A percentile compares a stretch with the other conserved stretches of the same genome.
phyloP scores from a whole-genome alignment of 176 grass and related monocot species.

The Oryza longistaminata region DNA sequence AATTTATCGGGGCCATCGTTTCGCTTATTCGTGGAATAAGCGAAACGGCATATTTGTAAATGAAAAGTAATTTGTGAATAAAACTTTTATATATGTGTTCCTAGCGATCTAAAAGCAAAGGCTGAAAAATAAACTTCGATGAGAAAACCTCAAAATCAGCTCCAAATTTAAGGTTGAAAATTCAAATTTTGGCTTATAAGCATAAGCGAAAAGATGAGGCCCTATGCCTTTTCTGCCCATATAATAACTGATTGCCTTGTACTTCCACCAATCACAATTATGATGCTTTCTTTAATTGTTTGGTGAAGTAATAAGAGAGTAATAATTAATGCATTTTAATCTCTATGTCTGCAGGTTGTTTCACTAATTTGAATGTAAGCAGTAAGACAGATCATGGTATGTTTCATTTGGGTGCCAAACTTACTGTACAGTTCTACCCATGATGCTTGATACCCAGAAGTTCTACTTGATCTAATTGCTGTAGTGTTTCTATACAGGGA shows the following conservation, averaged over 20 bases:
- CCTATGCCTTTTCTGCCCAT: neutral
- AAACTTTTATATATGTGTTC: no score
- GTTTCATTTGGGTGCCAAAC: slow-evolving; percentile 35
- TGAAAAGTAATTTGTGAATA: no score
- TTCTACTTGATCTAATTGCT: slow-evolving; percentile 12
- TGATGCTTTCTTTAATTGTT: neutral
- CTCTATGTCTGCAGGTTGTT: slow-evolving; percentile 72
- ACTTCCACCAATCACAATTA: neutral
- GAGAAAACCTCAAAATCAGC: no score
- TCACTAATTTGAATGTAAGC: slow-evolving; percentile 50
- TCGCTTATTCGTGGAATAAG: no score
- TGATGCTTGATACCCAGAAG: slow-evolving; percentile 14
- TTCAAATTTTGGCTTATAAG: no score
- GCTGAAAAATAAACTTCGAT: no score
- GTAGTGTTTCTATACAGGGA: slow-evolving; percentile 39
- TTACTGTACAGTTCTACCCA: neutral
- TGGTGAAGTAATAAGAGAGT: neutral
- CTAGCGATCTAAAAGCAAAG: no score
- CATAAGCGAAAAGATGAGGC: no score
- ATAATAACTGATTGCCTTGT: neutral
- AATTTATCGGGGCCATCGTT: neutral
- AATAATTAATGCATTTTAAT: slow-evolving; percentile 35
- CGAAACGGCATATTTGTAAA: no score
- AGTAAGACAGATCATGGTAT: slow-evolving; percentile 65
- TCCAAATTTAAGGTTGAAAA: no score